Base-by-base conservation (phyloP, 164 flowering plant genomes). In the Protea cynaroides region DNA sequence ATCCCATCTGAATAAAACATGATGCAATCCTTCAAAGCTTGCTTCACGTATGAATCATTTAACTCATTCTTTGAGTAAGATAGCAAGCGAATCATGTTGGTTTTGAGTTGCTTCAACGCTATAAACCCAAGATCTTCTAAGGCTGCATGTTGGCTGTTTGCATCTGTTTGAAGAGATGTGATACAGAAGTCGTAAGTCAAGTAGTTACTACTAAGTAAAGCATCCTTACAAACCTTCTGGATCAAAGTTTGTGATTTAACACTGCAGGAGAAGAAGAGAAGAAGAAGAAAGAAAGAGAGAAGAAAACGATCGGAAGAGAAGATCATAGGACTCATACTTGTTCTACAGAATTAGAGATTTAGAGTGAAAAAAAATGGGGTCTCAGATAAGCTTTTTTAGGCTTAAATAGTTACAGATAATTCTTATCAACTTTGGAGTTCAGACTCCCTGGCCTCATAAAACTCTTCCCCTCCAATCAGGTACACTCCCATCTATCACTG, bases 1-100 rank as follows among this genome's bases (percentile, higher is more conserved):
- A 76, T 29, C 1, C 84, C 84, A 58, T 84, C 86, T 0, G 80
- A 71, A 37, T 80, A 86, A 9, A 82, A 78, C 13, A 78, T 80
- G 1, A 67, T 49, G 66, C 91, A 86, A 44, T 80, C 87, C 0
- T 44, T 7, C 63, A 86, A 67, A 38, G 78, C 69, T 8, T 62
- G 50, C 53, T 61, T 72, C 0, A 63, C 34, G 22, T 25, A 76
- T 0, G 74, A 78, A 29, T 29, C 34, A 24, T 79, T 79, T 37
- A 68, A 24, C 10, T 64, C 68, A 19, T 73, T n/a, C 47, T 63
- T 75, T 52, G 77, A 64, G 71, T 65, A 40, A 6, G 68, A 65
- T 23, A 71, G 65, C 1, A 85, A 75, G 57, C 64, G 59, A 0
- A 84, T 84, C 0, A 75, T 71, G 76, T 86, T 84, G 66, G 59